These are phyloP conservation scores for Aureobasidium sp. DNA, from an alignment of 2,329 filamentous ascomycete species.

Conservation along the genomic window DNA sequence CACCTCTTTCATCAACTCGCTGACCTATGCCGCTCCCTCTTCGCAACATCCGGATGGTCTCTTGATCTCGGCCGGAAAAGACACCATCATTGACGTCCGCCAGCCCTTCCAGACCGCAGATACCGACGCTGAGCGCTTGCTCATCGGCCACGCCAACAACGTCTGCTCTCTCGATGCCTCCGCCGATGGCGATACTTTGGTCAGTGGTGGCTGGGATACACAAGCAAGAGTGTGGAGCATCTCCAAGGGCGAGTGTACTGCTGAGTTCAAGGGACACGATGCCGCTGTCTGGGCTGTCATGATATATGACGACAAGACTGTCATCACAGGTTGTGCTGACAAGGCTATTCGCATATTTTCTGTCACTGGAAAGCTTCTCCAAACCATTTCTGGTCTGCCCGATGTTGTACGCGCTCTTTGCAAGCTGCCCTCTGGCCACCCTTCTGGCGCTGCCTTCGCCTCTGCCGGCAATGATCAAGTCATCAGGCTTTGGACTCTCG, in stretches of 20 bases:
- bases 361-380: constrained; percentile 54
- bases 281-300: constrained; percentile 88
- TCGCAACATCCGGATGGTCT: constrained; percentile 67
- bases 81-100: constrained; percentile 87
- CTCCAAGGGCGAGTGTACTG: constrained; percentile 74
- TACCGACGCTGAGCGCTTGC: constrained; percentile 75
- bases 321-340: constrained; percentile 81
- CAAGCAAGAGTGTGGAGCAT: constrained; percentile 81
- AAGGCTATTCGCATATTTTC: constrained; percentile 81
- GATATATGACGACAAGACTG: constrained; percentile 68
- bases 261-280: constrained; percentile 67
- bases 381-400: constrained; percentile 61
- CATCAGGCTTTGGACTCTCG: constrained; percentile 78
- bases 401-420: constrained; percentile 87
- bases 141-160: constrained; percentile 81
- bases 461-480: constrained; percentile 90
- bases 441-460: constrained; percentile 83
- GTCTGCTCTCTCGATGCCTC: constrained; percentile 80
- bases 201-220: constrained; percentile 91
- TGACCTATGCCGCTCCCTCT: constrained; percentile 69
- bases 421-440: constrained; percentile 65
- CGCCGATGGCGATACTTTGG: constrained; percentile 62
- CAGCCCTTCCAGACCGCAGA: constrained; percentile 59
- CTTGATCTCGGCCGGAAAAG: constrained; percentile 80
- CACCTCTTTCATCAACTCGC: constrained; percentile 77